Conservation (phyloP, 1,139 yeast species). For the Debaryomyces robertsiae region DNA sequence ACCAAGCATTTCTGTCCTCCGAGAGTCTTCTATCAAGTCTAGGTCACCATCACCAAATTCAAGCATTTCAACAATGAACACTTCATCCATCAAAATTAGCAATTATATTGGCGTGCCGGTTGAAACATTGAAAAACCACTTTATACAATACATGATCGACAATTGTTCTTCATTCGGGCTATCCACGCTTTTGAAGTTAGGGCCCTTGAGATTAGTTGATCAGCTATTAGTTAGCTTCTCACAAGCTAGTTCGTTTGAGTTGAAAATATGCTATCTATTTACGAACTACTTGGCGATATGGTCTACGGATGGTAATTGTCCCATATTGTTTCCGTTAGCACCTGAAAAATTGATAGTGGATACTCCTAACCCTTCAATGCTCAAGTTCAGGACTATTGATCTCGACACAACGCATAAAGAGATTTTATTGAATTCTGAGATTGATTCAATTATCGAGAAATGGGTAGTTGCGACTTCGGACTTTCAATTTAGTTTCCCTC, state of each 20-base stretch:
- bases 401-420: background rate
- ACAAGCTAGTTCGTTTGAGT: conserved; percentile 14
- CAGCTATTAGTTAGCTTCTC: conserved; percentile 24
- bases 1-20: background rate
- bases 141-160: conserved; percentile 32
- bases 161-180: conserved; percentile 27
- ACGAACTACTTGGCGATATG: conserved; percentile 35
- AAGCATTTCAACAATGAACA: conserved; percentile 22
- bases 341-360: conserved; percentile 12
- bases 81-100: conserved; percentile 20
- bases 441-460: conserved; percentile 38
- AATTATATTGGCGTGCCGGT: conserved; percentile 24
- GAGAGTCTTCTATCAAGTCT: conserved; percentile 10
- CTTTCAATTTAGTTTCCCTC: conserved; percentile 33
- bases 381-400: conserved; percentile 16
- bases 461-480: conserved; percentile 51
- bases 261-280: conserved; percentile 34
- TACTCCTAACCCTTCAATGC: conserved; percentile 23
- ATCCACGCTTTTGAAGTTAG: conserved; percentile 32
- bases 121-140: conserved; percentile 30
- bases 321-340: conserved; percentile 19
- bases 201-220: conserved; percentile 43
- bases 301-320: conserved; percentile 9
- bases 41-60: conserved; percentile 25
- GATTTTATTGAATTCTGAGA: conserved; percentile 25